Base-by-base conservation (phyloP, 345 rosid genomes). In the Limnanthes douglasii region DNA sequence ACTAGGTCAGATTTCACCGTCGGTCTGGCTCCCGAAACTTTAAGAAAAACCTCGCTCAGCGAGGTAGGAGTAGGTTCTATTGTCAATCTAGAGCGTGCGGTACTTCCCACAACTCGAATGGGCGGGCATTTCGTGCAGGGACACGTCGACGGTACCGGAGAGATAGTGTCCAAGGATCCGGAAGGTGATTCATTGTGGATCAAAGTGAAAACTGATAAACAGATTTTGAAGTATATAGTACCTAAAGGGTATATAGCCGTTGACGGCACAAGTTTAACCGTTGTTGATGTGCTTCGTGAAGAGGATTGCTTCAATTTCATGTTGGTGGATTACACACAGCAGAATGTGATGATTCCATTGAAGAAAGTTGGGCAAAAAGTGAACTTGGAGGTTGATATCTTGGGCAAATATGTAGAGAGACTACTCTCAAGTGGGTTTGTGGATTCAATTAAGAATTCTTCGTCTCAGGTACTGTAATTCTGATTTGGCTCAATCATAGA, bases 81-180 rank as follows among this genome's bases (percentile, higher is more conserved):
- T 62, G 95, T 78, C 53, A 86, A 86, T 35, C 55, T 86, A 65
- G 95, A 82, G 73, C 62, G 95, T 43, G 95, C 95, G 4, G 61
- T 82, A 22, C 79, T 62, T 46, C 93, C 97, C 3, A 55, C 63
- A 11, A 69, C 70, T 25, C 50, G 88, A 8, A 75, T 82, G 94
- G 97, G 97, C 0, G 93, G 93, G 10, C 94, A 86, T 57, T 78
- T 82, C 44, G 94, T 78, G 56, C 94, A 78, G 65, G 97, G 97
- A 4, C 93, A 82, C 44, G 95, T 86, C 46, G 97, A 86, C 40
- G 94, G 93, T 4, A 78, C 88, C 6, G 97, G 93, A 24, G 73
- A 53, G 75, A 86, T 86, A 0, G 73, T 67, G 21, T 53, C 52
- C 27, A 75, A 56, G 65, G 73, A 62, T 11, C 47, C 46, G 3